Evolutionary conservation across 2,329 filamentous ascomycete genomes (phyloP), one percentile per base, ranked within the genome.

Genomic region (Venturia carpophila): DNA sequence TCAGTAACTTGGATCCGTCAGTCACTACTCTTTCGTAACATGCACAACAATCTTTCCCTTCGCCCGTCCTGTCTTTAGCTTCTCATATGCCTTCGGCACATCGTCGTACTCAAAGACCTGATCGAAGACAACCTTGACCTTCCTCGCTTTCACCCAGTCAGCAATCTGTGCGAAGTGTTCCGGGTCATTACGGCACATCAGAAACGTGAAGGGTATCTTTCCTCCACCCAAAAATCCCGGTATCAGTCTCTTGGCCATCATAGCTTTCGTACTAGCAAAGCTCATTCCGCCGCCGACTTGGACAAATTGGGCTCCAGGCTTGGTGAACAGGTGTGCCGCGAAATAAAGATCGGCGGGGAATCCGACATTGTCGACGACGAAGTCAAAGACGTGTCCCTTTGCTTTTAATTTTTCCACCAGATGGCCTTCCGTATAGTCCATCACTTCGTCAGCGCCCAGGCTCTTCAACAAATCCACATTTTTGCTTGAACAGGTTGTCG

Each of bases 401-500:
- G 75, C 72, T 66, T 78, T 78, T 9, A 88, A 72, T 3, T 71
- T 72, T 30, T 76, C 74, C 5, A 79, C 69, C 1, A 87, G 73
- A 70, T 86, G 74, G 10, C 21, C 47, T 19, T 56, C 73, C 21
- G 79, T 81, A 71, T 88, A 88, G 69, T 88, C 83, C 60, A 88
- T 77, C 39, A 87, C 80, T 66, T 85, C 82, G 68, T 88, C 84
- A 7, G 87, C 87, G 0, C 87, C 87, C 0, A 89, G 73, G 2
- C 75, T 73, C 67, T 79, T 79, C 70, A 83, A 85, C 1, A 88
- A 72, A 56, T 83, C 79, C 0, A 80, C 76, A 71, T 88, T 89
- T 6, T 72, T 72, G 0, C 75, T 78, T 11, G 85, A 88, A 70
- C 86, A 89, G 5, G 79, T 80, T 1, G 79, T 78, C 1, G 81